Evolutionary conservation across 805 yeast genomes (phyloP).

Genomic region (Saccharomycopsis javanensis): DNA sequence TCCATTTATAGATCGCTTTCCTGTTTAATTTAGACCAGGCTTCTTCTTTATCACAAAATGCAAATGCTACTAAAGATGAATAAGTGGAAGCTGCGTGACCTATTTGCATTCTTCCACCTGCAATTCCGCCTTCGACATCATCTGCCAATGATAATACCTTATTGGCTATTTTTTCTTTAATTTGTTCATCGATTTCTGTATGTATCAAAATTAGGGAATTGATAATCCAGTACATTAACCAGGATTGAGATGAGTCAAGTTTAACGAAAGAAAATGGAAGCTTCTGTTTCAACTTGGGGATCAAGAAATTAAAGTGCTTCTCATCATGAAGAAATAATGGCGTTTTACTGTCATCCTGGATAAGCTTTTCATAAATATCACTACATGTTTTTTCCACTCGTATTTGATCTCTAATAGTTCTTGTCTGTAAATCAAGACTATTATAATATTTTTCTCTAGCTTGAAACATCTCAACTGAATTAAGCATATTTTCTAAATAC

Average conservation of each 20-base stretch:
- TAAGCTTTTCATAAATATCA: constrained; percentile 25
- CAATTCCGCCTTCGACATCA: constrained; percentile 53
- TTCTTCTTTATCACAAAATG: constrained; percentile 36
- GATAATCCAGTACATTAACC: constrained; percentile 81
- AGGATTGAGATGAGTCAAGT: constrained; percentile 84
- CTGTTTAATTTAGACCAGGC: constrained; percentile 24
- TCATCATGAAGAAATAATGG: not conserved
- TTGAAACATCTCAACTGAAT: not conserved
- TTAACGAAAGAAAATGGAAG: constrained; percentile 43
- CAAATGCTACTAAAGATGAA: constrained; percentile 61
- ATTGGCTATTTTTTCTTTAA: constrained; percentile 25
- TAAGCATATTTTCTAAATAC: constrained; percentile 9
- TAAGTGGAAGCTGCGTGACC: constrained; percentile 83
- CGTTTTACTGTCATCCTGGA: constrained; percentile 25
- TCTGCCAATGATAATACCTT: constrained; percentile 27
- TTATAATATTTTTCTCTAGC: constrained; percentile 21
- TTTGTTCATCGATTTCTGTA: constrained; percentile 20
- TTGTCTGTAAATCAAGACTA: constrained; percentile 23
- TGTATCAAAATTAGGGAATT: constrained; percentile 43
- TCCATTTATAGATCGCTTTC: constrained; percentile 48
- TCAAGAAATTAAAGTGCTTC: constrained; percentile 22
- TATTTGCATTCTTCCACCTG: constrained; percentile 75
- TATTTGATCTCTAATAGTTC: constrained; percentile 31
- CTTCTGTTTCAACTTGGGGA: constrained; percentile 30
- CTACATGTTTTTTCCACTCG: constrained; percentile 30